Base-by-base conservation (phyloP, 140 eudicot species). In the Anethum foeniculum region DNA sequence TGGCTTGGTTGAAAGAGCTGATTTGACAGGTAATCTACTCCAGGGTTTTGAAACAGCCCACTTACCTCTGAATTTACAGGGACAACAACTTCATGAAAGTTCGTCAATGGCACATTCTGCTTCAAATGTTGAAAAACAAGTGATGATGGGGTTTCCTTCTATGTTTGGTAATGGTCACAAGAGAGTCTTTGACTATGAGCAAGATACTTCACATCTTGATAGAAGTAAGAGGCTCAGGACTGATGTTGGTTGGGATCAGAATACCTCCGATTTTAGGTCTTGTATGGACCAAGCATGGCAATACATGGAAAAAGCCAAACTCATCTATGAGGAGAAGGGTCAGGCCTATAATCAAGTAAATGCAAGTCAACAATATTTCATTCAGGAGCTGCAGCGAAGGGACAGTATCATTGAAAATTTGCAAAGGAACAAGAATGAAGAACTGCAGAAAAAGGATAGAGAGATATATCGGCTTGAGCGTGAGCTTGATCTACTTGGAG, bases 401-500 rank as follows among this genome's bases (percentile, higher is more conserved):
- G 85, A 86, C 1, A 30, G n/a, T 5, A 1, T 84, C 62, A 86
- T 90, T 62, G 85, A 88, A 44, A 86, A 83, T 84, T 12, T 86
- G 49, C 88, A 85, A 9, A 85, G 85, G 80, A 68, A 76, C 5
- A 89, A 80, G 81, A 83, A 82, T 65, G 91, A 90, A 32, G 95
- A 88, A 80, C 77, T 88, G 44, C 83, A 78, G 81, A 88, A 84
- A 81, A 86, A 78, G n/a, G 83, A 90, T 25, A 56, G 43, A 4
- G 92, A 88, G 79, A 85, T 89, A 5, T 80, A 48, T 75, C 89
- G 97, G 71, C 91, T 85, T 69, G 91, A 90, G 47, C 89, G 87
- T 27, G 97, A 95, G 88, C 89, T 95, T 0, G 76, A 51, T 80
- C 23, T 93, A 34, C 88, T 93, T 93, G 87, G 79, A 34, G 87